Evolutionary conservation across 331 rosid genomes (phyloP), one percentile per base, ranked within the genome.

Genomic region (Spiraea crenata): DNA sequence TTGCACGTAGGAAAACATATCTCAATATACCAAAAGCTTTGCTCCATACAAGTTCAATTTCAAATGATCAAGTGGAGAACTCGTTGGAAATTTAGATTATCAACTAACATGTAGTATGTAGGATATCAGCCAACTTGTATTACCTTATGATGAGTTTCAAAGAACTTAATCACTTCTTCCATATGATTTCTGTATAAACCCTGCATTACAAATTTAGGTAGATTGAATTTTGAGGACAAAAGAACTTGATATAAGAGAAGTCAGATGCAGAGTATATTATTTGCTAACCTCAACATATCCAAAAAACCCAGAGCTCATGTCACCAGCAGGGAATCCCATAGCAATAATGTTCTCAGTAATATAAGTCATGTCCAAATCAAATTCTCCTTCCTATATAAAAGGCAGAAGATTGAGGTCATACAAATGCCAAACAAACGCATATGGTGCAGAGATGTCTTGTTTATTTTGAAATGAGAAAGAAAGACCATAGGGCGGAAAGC

Each of bases 281-380:
- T 65, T 52, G 66, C 92, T 81, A 83, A 88, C 99, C 90, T 95
- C 99, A 51, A 95, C 93, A 80, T 91, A 95, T 73, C 98, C 93
- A 14, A 95, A 88, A 85, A 95, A 95, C 8, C 99, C 96, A 68
- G 99, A 95, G 85, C 99, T 91, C 96, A 91, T 81, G 79, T 95
- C 96, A 19, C 99, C 99, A 55, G 99, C 99, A 79, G 98, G 98
- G 81, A 95, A 95, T 50, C 99, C 99, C 99, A 95, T 95, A 49
- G 99, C 99, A 76, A 95, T 95, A 49, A 95, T 82, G 47, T 95
- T 95, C 76, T 95, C 99, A 4, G 98, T 95, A 84, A 95, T 95
- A 71, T 91, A 95, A 63, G 99, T 87, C 99, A 89, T 95, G 74
- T 95, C 98, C 85, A 95, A 81, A 85, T 95, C 98, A 82, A 91